A percentile compares a stretch with the other conserved stretches of the same genome.
Evolutionary conservation across 2,329 filamentous ascomycete genomes (phyloP).

Genomic region (Zymoseptoria brevis): DNA sequence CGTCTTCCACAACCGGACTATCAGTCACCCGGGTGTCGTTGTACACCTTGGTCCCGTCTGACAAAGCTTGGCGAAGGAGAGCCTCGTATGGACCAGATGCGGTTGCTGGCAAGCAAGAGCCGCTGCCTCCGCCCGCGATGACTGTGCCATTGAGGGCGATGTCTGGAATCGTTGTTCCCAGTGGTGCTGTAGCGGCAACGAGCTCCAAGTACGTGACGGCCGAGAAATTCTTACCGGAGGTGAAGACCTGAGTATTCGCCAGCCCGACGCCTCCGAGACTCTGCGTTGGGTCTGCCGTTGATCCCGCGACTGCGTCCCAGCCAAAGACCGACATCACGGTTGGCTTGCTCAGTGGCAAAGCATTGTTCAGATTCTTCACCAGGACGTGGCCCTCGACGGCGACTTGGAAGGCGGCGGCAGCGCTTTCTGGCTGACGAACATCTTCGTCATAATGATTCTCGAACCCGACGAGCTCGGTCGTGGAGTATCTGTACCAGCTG

Average conservation of each 20-base stretch:
- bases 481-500: slow-evolving; percentile 15
- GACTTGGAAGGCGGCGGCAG: slow-evolving; percentile 2
- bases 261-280: slow-evolving; percentile 4
- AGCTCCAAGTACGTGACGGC: neutral
- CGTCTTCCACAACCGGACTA: slow-evolving; percentile 15
- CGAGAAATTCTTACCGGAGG: neutral
- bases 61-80: slow-evolving; percentile 8
- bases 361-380: slow-evolving; percentile 55
- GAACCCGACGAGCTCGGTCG: slow-evolving; percentile 1
- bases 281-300: neutral
- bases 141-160: slow-evolving; percentile 16
- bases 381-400: slow-evolving; percentile 46
- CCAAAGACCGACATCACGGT: slow-evolving; percentile 31
- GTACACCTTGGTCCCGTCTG: slow-evolving; percentile 8
- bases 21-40: slow-evolving; percentile 16
- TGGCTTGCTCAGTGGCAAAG: slow-evolving; percentile 44
- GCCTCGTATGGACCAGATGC: slow-evolving; percentile 6
- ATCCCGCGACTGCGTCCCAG: slow-evolving; percentile 24
- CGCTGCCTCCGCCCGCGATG: slow-evolving; percentile 18
- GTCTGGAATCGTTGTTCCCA: neutral
- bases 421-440: slow-evolving; percentile 33
- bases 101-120: slow-evolving; percentile 8
- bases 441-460: slow-evolving; percentile 39
- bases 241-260: slow-evolving; percentile 12
- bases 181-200: neutral